These are phyloP conservation scores for Colletotrichum euphorbiae DNA, from an alignment of 2,329 filamentous ascomycete genomes.

Conservation along the genomic window DNA sequence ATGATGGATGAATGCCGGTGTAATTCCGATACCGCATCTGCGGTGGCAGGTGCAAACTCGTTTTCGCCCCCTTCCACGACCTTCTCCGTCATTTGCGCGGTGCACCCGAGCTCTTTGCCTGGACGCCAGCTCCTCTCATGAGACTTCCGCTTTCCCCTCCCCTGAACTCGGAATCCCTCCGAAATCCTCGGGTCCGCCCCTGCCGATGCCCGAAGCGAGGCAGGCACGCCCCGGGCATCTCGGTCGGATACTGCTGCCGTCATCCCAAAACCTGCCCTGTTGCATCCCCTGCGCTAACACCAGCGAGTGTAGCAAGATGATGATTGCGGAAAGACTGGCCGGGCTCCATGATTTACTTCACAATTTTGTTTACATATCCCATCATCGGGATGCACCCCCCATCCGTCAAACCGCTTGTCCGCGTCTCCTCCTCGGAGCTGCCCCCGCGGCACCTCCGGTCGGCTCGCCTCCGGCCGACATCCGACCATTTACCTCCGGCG, in stretches of 20 bases:
- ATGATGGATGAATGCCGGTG: slow-evolving; percentile 23
- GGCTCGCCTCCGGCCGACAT: not conserved
- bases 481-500: not conserved
- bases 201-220: slow-evolving; percentile 16
- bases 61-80: slow-evolving; percentile 14
- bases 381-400: not conserved
- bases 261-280: not conserved
- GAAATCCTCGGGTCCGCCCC: slow-evolving; percentile 20
- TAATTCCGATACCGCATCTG: slow-evolving; percentile 42
- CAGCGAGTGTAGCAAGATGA: slow-evolving; percentile 1
- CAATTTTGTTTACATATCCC: not conserved
- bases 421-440: not conserved
- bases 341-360: not conserved
- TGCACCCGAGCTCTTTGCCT: slow-evolving; percentile 2
- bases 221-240: slow-evolving; percentile 26
- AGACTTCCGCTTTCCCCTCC: not conserved
- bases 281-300: slow-evolving; percentile 14
- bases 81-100: slow-evolving; percentile 6
- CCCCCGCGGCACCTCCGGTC: not conserved
- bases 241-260: slow-evolving; percentile 27
- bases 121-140: too few species aligned
- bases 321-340: not conserved
- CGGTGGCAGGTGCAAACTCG: not conserved
- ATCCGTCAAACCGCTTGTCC: not conserved
- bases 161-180: slow-evolving; percentile 22